Evolutionary conservation across 306 rosid species (phyloP).

Genomic region (Inga leiocalycina): DNA sequence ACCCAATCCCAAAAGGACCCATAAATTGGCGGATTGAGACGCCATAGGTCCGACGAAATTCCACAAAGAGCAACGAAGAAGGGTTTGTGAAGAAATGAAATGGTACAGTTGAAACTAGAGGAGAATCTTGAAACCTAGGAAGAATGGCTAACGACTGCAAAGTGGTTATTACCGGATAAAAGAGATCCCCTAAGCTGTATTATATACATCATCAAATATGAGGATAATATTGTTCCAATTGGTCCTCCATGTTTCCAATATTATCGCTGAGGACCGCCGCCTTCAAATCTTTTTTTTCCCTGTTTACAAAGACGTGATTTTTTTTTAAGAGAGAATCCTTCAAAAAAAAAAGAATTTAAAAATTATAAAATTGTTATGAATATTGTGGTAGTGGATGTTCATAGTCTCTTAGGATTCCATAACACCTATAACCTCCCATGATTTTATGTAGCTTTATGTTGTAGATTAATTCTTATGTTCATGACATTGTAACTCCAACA

Average conservation of each 20-base stretch:
- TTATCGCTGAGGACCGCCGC: background rate
- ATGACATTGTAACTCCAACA: too few species aligned
- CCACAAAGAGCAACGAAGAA: background rate
- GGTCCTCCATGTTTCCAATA: background rate
- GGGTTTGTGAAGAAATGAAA: background rate
- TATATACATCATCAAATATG: background rate
- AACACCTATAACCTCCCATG: too few species aligned
- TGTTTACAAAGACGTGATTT: too few species aligned
- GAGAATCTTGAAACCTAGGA: background rate
- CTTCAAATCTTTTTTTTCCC: background rate
- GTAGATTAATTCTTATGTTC: too few species aligned
- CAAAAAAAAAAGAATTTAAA: too few species aligned
- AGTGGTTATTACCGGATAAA: background rate
- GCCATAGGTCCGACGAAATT: conserved; percentile 45
- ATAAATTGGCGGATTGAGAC: conserved; percentile 75
- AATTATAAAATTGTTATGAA: too few species aligned
- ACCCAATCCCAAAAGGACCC: conserved; percentile 85
- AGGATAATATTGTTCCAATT: background rate
- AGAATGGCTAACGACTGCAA: too few species aligned
- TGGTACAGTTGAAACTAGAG: background rate
- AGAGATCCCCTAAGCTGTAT: background rate
- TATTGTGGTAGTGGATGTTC: too few species aligned
- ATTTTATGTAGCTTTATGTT: too few species aligned
- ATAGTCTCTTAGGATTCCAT: too few species aligned
- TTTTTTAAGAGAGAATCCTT: too few species aligned